Evolutionary conservation across 2,329 filamentous ascomycete species (phyloP).

Genomic region (Periglandula ipomoeae): DNA sequence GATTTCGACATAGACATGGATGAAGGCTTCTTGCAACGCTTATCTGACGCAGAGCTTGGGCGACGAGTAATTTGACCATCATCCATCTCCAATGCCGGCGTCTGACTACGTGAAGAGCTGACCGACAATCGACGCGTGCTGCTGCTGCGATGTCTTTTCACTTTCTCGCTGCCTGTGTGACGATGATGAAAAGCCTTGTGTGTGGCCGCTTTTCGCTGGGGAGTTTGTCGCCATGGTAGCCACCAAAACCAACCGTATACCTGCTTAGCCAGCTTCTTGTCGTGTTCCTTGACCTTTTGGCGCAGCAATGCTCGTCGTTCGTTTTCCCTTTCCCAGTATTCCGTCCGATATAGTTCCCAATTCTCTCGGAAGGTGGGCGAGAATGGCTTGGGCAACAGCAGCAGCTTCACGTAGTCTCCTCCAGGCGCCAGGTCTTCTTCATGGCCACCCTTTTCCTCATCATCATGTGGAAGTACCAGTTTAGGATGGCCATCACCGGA

Average conservation of each 20-base stretch:
- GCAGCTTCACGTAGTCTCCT: constrained; percentile 83
- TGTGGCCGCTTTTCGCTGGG: constrained; percentile 20
- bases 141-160: constrained; percentile 40
- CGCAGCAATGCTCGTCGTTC: constrained; percentile 71
- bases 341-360: constrained; percentile 88
- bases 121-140: constrained; percentile 44
- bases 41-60: constrained; percentile 40
- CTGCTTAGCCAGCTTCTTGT: constrained; percentile 58
- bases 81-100: constrained; percentile 38
- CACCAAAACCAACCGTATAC: constrained; percentile 77
- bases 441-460: constrained; percentile 57
- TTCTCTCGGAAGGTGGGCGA: constrained; percentile 91
- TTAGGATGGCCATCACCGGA: constrained; percentile 31
- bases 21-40: constrained; percentile 39
- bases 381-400: constrained; percentile 89
- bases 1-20: constrained; percentile 30
- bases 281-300: constrained; percentile 57
- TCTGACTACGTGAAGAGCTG: constrained; percentile 40
- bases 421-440: constrained; percentile 88
- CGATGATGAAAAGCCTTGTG: constrained; percentile 28
- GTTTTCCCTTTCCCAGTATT: constrained; percentile 97
- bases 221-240: constrained; percentile 54
- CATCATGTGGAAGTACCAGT: constrained; percentile 34
- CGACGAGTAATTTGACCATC: constrained; percentile 32
- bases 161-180: constrained; percentile 34